Conservation (phyloP, 495 filamentous ascomycete species). For the Tuber melanosporum region DNA sequence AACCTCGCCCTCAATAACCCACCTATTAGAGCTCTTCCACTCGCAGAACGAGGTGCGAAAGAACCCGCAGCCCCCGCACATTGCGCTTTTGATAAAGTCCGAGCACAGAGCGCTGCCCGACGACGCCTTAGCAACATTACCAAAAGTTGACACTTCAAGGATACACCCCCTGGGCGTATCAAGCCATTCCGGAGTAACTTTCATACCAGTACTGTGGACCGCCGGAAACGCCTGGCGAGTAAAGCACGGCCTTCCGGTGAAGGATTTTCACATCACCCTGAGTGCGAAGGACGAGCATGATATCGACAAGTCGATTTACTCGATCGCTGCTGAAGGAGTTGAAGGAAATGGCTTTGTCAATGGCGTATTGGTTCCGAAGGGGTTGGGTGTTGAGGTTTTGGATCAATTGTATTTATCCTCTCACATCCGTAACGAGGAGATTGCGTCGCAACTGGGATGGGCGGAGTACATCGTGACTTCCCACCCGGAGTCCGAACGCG, state of each 20-base stretch:
- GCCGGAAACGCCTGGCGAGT: constrained; percentile 17
- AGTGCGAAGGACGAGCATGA: neutral
- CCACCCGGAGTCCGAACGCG: constrained; percentile 14
- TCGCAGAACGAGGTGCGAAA: neutral
- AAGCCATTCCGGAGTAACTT: neutral
- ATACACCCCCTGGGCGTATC: constrained; percentile 9
- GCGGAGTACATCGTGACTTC: neutral
- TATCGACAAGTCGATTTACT: constrained; percentile 14
- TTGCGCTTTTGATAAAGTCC: constrained; percentile 12
- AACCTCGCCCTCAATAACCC: constrained; percentile 4
- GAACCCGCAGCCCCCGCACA: constrained; percentile 10
- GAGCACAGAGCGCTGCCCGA: neutral
- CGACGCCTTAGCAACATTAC: neutral
- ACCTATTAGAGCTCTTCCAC: constrained; percentile 3
- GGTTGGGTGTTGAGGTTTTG: constrained; percentile 8
- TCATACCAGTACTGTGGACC: constrained; percentile 19
- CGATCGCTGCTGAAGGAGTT: neutral
- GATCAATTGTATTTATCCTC: constrained; percentile 16
- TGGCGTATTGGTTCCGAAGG: neutral
- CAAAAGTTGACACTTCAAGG: constrained; percentile 6
- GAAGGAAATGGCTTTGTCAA: neutral
- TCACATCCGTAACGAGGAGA: neutral
- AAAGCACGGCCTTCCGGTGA: constrained; percentile 9
- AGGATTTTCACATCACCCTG: constrained; percentile 14
- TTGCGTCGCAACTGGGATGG: constrained; percentile 4